Conservation (phyloP, 148 eudicot species). For the Gaultheria prostrata region DNA sequence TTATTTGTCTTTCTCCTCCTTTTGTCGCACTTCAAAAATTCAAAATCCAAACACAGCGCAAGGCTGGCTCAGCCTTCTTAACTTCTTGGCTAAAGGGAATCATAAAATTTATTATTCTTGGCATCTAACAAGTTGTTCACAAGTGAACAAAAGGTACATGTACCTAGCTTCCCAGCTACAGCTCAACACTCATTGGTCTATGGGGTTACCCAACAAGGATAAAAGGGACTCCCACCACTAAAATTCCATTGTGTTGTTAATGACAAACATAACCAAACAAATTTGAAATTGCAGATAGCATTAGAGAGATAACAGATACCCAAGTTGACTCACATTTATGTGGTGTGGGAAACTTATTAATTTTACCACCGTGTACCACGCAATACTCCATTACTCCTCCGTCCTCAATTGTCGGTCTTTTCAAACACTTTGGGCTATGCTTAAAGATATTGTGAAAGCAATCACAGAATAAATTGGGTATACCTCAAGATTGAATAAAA, state of each 20-base stretch:
- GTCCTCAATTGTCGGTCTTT: background rate
- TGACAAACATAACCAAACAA: constrained; percentile 11
- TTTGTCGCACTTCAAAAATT: no score
- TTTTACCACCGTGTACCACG: background rate
- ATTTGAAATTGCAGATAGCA: background rate
- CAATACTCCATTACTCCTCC: background rate
- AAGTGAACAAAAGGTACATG: background rate
- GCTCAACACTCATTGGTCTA: background rate
- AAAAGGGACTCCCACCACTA: background rate
- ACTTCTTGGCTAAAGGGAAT: background rate
- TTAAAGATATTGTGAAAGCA: no score
- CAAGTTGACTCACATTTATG: background rate
- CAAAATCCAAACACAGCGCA: no score
- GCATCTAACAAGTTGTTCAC: background rate
- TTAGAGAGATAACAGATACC: background rate
- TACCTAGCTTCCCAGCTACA: background rate
- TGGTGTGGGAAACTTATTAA: background rate
- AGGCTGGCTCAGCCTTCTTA: no score
- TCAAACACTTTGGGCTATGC: background rate
- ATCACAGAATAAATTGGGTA: background rate
- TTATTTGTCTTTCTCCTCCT: no score
- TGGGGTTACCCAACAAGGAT: background rate
- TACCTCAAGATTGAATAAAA: background rate
- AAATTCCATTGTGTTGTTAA: background rate
- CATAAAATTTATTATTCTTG: background rate